Percentiles rank a stretch among this genome's conserved stretches.
phyloP scores from a whole-genome alignment of 306 rosid genomes.

The Casuarina equisetifolia region DNA sequence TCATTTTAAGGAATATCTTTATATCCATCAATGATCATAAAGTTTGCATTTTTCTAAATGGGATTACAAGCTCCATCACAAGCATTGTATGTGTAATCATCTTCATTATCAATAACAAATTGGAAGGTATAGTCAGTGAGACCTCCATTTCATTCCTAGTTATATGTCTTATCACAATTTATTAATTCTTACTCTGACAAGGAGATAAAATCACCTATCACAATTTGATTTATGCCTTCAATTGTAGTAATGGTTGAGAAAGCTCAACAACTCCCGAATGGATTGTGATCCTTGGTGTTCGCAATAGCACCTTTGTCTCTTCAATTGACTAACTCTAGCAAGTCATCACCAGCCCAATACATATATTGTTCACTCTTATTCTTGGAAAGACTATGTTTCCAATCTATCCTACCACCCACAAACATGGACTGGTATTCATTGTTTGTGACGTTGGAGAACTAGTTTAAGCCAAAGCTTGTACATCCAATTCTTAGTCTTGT shows the following conservation, averaged over 20 bases:
- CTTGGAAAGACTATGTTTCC: conserved; percentile 6
- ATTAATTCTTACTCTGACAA: conserved; percentile 88
- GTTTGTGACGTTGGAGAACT: conserved; percentile 79
- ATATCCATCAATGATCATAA: conserved; percentile 64
- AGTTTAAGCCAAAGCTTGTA: conserved; percentile 55
- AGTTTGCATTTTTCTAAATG: conserved; percentile 63
- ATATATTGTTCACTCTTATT: conserved; percentile 47
- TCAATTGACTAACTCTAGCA: conserved; percentile 76
- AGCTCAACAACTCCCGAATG: conserved; percentile 98
- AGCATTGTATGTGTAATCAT: conserved; percentile 71
- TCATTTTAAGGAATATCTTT: conserved; percentile 81
- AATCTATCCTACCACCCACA: conserved; percentile 37
- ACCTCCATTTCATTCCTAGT: conserved; percentile 93
- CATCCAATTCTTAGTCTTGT: conserved; percentile 22
- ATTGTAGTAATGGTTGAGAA: conserved; percentile 79
- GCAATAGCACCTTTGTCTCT: conserved; percentile 68
- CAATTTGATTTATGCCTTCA: conserved; percentile 81
- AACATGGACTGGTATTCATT: conserved; percentile 54
- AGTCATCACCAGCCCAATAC: conserved; percentile 41
- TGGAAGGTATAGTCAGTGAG: conserved; percentile 87
- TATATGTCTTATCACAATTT: conserved; percentile 67
- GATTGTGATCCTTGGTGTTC: conserved; percentile 84
- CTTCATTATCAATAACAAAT: conserved; percentile 75
- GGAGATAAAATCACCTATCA: conserved; percentile 55
- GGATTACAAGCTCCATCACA: conserved; percentile 59